Evolutionary conservation across 306 rosid species (phyloP), one percentile per base, ranked within the genome.

Genomic region (Rubus parviflorus): DNA sequence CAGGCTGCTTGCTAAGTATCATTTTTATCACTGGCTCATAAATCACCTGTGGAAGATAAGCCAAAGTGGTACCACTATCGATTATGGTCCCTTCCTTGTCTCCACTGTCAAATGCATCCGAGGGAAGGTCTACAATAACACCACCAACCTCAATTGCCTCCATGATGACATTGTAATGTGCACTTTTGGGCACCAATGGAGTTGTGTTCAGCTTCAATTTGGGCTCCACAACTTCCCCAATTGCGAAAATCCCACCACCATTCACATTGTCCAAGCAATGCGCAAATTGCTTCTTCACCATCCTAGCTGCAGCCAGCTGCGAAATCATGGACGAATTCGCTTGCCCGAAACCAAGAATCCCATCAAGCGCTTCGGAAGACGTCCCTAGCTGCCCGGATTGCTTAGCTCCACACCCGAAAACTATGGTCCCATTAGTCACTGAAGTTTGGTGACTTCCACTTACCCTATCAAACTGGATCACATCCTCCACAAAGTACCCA

Each of bases 41-140:
- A 81, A 93, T 64, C 23, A 22, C 41, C 8, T 76, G 52, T 7
- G 99, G 99, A 79, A 96, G 85, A 84, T 91, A 96, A 80, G 93
- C 96, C 85, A 96, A 82, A 67, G 99, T 96, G 60, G 99, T 93
- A 61, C 99, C 99, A 63, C 99, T 96, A 78, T 96, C 99, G 20
- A 96, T 88, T 56, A 96, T 87, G 16, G 96, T 87, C 89, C 87
- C 94, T 84, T 79, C 88, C 64, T 84, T 87, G 70, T n/a, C 73
- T 80, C 87, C 85, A 58, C 84, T 43, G 48, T 75, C 94, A 72
- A 91, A 90, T 58, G 77, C 70, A 83, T 91, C 92, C 3, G 84
- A 52, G 46, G 99, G 90, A 67, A 93, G 89, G 42, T 77, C 46
- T 64, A 96, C 71, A 83, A 75, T 15, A 3, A 81, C 88, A 58